These are phyloP conservation scores for Aspergillus ochraceus DNA, from an alignment of 2,329 filamentous ascomycete genomes.

Conservation along the genomic window DNA sequence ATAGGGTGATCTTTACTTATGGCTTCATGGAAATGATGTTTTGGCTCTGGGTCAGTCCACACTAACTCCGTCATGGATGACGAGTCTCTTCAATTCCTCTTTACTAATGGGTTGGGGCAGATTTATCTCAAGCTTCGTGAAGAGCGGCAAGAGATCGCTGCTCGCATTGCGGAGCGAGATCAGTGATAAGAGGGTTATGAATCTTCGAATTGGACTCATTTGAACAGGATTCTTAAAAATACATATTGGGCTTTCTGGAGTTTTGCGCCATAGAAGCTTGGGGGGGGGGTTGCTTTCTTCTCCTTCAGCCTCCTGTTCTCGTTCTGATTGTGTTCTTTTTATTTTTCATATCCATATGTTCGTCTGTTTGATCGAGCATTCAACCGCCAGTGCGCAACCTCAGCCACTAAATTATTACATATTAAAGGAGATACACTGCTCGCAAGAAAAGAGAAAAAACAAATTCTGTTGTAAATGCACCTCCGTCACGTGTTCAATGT, in stretches of 20 bases:
- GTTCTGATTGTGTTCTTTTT: neutral
- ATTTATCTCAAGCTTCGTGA: conserved; percentile 37
- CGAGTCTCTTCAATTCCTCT: neutral
- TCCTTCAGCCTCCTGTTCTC: neutral
- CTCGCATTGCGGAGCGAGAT: conserved; percentile 22
- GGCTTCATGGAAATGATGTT: conserved; percentile 78
- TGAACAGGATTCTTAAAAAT: neutral
- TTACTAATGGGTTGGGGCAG: conserved; percentile 17
- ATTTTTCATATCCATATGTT: neutral
- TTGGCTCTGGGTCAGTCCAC: conserved; percentile 75
- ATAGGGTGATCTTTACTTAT: conserved; percentile 81
- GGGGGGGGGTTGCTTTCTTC: neutral
- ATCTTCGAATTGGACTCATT: neutral
- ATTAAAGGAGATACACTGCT: neutral
- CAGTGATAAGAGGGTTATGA: conserved; percentile 3
- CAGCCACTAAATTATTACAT: neutral
- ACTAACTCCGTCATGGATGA: neutral
- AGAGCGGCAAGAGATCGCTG: conserved; percentile 34
- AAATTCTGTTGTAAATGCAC: neutral
- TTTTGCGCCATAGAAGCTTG: neutral
- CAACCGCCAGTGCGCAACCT: neutral
- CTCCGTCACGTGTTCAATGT: neutral
- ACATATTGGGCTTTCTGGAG: neutral
- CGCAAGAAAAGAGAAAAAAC: neutral
- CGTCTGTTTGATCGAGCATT: neutral